Conservation (phyloP, 805 yeast species). For the Cyberlindnera mycetangii region DNA sequence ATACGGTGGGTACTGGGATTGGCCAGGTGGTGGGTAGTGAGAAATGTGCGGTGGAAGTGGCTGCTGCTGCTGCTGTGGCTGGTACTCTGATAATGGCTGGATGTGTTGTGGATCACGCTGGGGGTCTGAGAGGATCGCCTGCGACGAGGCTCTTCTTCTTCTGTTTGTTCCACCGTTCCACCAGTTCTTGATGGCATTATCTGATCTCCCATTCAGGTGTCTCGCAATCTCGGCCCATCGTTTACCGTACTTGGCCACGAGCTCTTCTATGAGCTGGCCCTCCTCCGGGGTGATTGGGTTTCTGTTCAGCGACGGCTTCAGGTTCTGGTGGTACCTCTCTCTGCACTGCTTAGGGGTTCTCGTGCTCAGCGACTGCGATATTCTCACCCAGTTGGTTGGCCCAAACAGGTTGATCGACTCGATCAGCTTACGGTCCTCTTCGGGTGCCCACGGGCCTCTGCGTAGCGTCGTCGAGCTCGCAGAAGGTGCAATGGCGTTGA, state of each 20-base stretch:
- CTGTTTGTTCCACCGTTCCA: constrained; percentile 95
- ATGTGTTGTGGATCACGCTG: constrained; percentile 8
- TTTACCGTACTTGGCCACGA: constrained; percentile 78
- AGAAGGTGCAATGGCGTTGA: constrained; percentile 10
- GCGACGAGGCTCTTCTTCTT: constrained; percentile 53
- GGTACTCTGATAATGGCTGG: constrained; percentile 7
- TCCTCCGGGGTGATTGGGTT: constrained; percentile 83
- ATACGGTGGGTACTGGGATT: constrained; percentile 4
- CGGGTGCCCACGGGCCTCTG: constrained; percentile 89
- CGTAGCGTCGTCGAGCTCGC: constrained; percentile 27
- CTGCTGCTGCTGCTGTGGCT: constrained; percentile 3
- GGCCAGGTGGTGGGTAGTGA: constrained; percentile 3
- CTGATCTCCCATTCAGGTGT: constrained; percentile 83
- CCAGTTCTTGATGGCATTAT: constrained; percentile 91
- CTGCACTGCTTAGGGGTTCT: constrained; percentile 91
- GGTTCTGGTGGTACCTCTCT: constrained; percentile 87
- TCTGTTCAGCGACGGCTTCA: constrained; percentile 79
- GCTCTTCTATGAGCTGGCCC: constrained; percentile 74
- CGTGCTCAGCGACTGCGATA: constrained; percentile 67
- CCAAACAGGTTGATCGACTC: constrained; percentile 69
- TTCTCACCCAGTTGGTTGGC: constrained; percentile 86
- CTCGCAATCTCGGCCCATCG: constrained; percentile 94
- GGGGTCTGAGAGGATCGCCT: constrained; percentile 21
- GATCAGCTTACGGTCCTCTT: constrained; percentile 72
- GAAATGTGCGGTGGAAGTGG: background rate